Evolutionary conservation across 148 eudicot species (phyloP), one percentile per base, ranked within the genome.

Genomic region (Fagopyrum tataricum): DNA sequence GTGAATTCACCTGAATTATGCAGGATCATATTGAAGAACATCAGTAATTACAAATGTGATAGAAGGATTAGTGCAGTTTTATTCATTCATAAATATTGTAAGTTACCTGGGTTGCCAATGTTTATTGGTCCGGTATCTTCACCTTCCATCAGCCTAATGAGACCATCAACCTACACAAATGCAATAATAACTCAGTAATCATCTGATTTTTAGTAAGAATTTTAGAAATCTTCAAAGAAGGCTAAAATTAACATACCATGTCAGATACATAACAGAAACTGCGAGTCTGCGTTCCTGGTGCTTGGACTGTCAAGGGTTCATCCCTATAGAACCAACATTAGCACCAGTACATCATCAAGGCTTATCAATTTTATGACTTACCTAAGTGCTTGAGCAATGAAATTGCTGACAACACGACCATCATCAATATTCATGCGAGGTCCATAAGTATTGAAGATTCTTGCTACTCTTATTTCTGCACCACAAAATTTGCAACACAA

Each of bases 371-470:
- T 31, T 3, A 31, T 31, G 37, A 13, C 11, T 14, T 78, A 96
- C 97, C 99, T 78, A 70, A 96, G 80, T 68, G 99, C 97, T 84
- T 92, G 99, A 82, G 99, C 99, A 67, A 96, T 90, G 86, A 96
- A 96, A 73, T 96, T 96, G 82, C 99, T 96, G 74, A 96, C 99
- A 74, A 96, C 99, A 26, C 99, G 96, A 0, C 99, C 99, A 81
- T 96, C 99, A 59, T 96, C 99, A 64, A 92, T 92, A 53, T 92
- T 96, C 99, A 96, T 96, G 41, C 99, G 96, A 49, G 99, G 99
- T 18, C 99, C 99, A 86, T 96, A 96, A 4, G 99, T 96, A 78
- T 96, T 96, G 81, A 96, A 96, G 76, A 96, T 96, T 74, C 99
- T 82, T 52, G 99, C 99, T 72, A 96, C 92, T 70, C 97, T 88